These are phyloP conservation scores for Marasmius oreades DNA, from an alignment of 1,284 basidiomycete species.

Conservation along the genomic window DNA sequence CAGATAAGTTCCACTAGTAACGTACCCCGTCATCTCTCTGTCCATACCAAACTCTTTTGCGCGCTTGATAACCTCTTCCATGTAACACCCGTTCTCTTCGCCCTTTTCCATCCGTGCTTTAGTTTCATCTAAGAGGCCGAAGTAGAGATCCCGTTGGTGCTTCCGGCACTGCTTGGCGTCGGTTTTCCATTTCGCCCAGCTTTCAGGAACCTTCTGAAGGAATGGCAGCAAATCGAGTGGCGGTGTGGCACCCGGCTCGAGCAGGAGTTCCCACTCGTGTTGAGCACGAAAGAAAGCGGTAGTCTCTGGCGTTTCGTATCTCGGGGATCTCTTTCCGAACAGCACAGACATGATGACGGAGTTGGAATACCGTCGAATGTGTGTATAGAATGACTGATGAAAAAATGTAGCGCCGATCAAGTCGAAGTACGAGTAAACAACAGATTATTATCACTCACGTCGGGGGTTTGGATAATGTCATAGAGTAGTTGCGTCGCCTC, in stretches of 20 bases:
- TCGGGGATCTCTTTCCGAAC: conserved; percentile 27
- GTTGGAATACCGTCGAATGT: conserved; percentile 24
- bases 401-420: background rate
- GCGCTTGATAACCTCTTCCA: conserved; percentile 11
- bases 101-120: conserved; percentile 6
- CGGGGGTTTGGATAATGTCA: conserved; percentile 27
- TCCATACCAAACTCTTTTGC: conserved; percentile 10
- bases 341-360: conserved; percentile 28
- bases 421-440: background rate
- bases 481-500: conserved; percentile 30
- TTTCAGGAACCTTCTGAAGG: conserved; percentile 29
- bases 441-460: conserved; percentile 11
- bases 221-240: conserved; percentile 32
- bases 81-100: conserved; percentile 12
- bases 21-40: conserved; percentile 11
- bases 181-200: conserved; percentile 31
- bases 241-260: conserved; percentile 28
- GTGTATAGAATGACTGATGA: conserved; percentile 24
- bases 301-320: conserved; percentile 21
- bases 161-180: conserved; percentile 19
- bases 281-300: conserved; percentile 24
- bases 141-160: conserved; percentile 17
- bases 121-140: conserved; percentile 11
- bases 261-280: conserved; percentile 23
- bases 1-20: background rate